Base-by-base conservation (phyloP, 306 rosid species). In the Pyrus communis region DNA sequence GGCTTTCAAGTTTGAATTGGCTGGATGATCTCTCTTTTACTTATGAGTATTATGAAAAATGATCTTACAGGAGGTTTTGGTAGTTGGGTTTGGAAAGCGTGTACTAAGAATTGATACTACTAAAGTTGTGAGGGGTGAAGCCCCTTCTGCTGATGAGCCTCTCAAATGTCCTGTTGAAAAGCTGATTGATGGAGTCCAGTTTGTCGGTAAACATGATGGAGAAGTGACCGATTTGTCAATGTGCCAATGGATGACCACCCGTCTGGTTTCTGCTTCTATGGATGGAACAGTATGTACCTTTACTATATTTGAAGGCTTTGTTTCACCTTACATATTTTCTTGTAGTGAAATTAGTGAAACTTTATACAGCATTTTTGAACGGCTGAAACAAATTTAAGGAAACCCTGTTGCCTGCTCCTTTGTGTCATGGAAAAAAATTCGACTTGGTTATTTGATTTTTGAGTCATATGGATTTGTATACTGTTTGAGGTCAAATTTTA, bases 161-260 rank as follows among this genome's bases (percentile, higher is more conserved):
- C 84, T 87, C 11, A 91, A 85, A 70, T 92, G 96, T 80, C 88
- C 93, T 51, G 83, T 93, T 35, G 97, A 91, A 70, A 91, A 93
- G 90, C 89, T 93, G 79, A 84, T 91, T 81, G 97, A 96, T 77
- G 99, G 99, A 69, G 92, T 93, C 76, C 98, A 96, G 70, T 87
- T 91, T 82, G 94, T 96, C 79, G 99, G 99, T 70, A 84, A 85
- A 75, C 99, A 96, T 84, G 97, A 93, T 77, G 91, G 86, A 71
- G 98, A 96, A 86, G 95, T 96, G 85, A 96, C 97, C 62, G 97
- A 91, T 84, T 84, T 96, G 82, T 96, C 99, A 69, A 96, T 93
- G 98, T 91, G 99, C 86, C 99, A 96, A 76, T 96, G 99, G 99
- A 96, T 96, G 99, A 91, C 90, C 75, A 93, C 91, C 75, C 93